A percentile compares a stretch with the other conserved stretches of the same genome.
These are phyloP conservation scores for Calonectria pteridis DNA, from an alignment of 2,329 filamentous ascomycete genomes.

Conservation along the genomic window DNA sequence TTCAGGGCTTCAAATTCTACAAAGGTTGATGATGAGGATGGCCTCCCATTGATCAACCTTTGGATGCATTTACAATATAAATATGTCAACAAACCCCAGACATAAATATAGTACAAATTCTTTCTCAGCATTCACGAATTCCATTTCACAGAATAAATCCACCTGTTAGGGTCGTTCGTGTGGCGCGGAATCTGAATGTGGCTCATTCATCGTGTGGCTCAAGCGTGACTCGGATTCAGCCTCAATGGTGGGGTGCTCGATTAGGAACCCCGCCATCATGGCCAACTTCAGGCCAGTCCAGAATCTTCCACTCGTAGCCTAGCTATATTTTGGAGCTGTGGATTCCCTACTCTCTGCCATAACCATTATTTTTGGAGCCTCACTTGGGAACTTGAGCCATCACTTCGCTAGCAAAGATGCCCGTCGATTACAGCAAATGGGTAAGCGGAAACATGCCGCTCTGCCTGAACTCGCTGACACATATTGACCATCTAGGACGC, in stretches of 20 bases:
- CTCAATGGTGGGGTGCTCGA: constrained; percentile 39
- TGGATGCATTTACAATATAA: too few relatives aligned
- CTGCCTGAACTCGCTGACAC: constrained; percentile 23
- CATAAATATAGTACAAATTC: neutral
- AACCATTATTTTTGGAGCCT: neutral
- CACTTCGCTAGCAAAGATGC: constrained; percentile 53
- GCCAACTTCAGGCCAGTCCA: constrained; percentile 40
- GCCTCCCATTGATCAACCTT: neutral
- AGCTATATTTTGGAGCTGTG: neutral
- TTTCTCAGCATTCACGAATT: neutral
- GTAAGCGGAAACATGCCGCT: constrained; percentile 53
- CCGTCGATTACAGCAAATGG: constrained; percentile 77
- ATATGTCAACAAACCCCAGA: neutral
- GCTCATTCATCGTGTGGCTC: constrained; percentile 14
- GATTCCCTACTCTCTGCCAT: neutral
- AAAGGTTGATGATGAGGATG: neutral
- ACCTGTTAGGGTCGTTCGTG: neutral
- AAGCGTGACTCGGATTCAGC: constrained; percentile 4
- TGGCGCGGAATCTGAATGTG: neutral
- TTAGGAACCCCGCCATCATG: constrained; percentile 43
- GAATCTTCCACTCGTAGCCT: constrained; percentile 42
- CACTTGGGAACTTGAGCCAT: neutral
- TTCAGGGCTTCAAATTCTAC: neutral
- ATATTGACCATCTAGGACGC: constrained; percentile 71
- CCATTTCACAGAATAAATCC: neutral